A percentile compares a stretch with the other conserved stretches of the same genome.
phyloP scores from a whole-genome alignment of 495 filamentous ascomycete genomes.

The Hyphodiscus hymeniophilus region DNA sequence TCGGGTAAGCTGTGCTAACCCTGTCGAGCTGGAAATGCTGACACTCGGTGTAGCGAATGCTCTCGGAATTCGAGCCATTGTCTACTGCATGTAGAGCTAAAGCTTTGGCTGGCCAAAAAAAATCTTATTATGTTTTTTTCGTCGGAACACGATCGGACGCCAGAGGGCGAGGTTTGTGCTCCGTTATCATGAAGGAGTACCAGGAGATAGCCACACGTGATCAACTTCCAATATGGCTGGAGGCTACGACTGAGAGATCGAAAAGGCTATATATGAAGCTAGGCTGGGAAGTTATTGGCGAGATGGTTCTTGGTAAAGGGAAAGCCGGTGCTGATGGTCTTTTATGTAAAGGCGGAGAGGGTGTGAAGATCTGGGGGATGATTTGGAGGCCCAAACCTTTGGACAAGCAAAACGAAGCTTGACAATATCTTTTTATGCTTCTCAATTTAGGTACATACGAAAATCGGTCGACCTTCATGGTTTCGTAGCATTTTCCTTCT shows the following conservation, averaged over 20 bases:
- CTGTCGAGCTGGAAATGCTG: background rate
- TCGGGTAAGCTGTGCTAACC: background rate
- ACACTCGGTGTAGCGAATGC: constrained; percentile 2
- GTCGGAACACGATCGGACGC: background rate
- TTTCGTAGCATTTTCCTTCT: too few relatives aligned
- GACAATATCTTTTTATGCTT: too few relatives aligned
- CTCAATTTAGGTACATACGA: too few relatives aligned
- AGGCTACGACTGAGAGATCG: constrained; percentile 4
- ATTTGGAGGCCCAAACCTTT: constrained; percentile 7
- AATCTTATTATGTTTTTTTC: constrained; percentile 16
- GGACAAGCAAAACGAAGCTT: too few relatives aligned
- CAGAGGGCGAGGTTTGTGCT: constrained; percentile 4
- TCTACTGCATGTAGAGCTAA: background rate
- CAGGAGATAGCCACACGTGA: constrained; percentile 7
- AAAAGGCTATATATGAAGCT: constrained; percentile 4
- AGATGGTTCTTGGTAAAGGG: constrained; percentile 12
- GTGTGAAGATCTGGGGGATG: constrained; percentile 14
- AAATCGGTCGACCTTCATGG: too few relatives aligned
- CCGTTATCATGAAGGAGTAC: background rate
- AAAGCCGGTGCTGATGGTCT: constrained; percentile 6
- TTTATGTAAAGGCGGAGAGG: constrained; percentile 1
- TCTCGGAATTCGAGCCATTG: background rate
- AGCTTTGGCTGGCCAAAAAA: background rate
- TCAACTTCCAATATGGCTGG: constrained; percentile 15
- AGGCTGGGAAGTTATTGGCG: constrained; percentile 7